Percentiles rank a stretch among this genome's conserved stretches.
Conservation (phyloP, 208 protist species). For the Trypanosomatidae sp. region DNA sequence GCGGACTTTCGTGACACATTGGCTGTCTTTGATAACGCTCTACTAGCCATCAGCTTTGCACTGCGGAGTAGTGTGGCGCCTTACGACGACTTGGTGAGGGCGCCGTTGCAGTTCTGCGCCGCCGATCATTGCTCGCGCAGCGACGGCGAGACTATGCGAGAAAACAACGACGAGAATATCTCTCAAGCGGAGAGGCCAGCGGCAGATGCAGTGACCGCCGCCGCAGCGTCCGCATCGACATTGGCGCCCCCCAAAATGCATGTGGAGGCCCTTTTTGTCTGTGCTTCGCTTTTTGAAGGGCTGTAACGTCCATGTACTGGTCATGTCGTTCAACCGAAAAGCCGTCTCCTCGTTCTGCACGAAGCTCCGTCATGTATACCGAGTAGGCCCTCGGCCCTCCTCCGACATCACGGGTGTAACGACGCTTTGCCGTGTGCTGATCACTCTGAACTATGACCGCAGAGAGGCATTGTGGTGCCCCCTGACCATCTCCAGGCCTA, state of each 20-base stretch:
- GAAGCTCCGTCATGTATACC: slow-evolving; percentile 28
- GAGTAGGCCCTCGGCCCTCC: not conserved
- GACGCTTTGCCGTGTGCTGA: slow-evolving; percentile 28
- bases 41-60: slow-evolving; percentile 52
- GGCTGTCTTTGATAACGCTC: slow-evolving; percentile 48
- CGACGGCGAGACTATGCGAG: not conserved
- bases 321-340: slow-evolving; percentile 32
- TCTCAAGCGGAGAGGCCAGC: not conserved
- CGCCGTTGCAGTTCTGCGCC: slow-evolving; percentile 32
- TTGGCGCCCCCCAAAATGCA: not conserved
- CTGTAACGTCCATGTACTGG: slow-evolving; percentile 44
- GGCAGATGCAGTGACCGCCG: not conserved
- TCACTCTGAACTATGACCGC: slow-evolving; percentile 55
- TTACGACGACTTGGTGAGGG: slow-evolving; percentile 55
- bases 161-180: not conserved
- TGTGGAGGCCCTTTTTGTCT: slow-evolving; percentile 26
- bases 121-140: not conserved
- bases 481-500: slow-evolving; percentile 29
- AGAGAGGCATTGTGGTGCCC: slow-evolving; percentile 48
- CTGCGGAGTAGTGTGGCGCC: slow-evolving; percentile 56
- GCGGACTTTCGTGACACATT: slow-evolving; percentile 40
- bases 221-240: slow-evolving; percentile 1
- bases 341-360: slow-evolving; percentile 48
- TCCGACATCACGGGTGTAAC: not conserved
- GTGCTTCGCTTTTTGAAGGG: slow-evolving; percentile 49